Evolutionary conservation across 2,329 filamentous ascomycete genomes (phyloP), one percentile per base, ranked within the genome.

Genomic region (Nannizziopsis arthrosporioides): DNA sequence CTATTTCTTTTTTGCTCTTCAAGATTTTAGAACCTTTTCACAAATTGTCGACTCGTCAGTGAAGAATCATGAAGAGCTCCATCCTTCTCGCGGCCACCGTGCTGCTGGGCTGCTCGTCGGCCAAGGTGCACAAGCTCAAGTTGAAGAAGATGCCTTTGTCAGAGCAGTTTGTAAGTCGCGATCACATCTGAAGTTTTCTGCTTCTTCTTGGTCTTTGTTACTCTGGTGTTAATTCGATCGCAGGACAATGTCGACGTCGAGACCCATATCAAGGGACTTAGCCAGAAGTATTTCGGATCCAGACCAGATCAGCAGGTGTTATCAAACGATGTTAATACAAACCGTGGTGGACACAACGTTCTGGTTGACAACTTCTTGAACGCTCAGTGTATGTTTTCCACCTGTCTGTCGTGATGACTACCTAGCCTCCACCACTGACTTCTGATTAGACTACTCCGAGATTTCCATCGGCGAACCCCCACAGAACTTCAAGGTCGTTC

Each of bases 311-410:
- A 89, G 57, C 80, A 82, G 66, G 81, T 93, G 68, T 93, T 94
- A 76, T 82, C 81, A 65, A 78, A 84, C 58, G 77, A 80, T 49
- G 70, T 85, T 62, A 74, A 82, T 57, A 69, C 73, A 49, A 76
- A 84, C 55, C 22, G 22, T 27, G 73, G 78, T 50, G 71, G 73
- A 51, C 90, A 96, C 70, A 79, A 82, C 50, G 84, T 98, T 37
- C 85, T 90, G 50, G 82, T 98, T 60, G 85, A 81, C 71, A 98
- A 98, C 81, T 98, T 95, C 74, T 74, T 96, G 74, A 98, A 98
- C 64, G 92, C 92, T 51, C 92, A 98, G 72, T 98, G 89, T 94
- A 82, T 63, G 85, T 72, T 31, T 34, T 12, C 19, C 36, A n/a
- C 27, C 30, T 34, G 10, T 36, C 39, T 39, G 38, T 0, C 18